Evolutionary conservation across 2,329 filamentous ascomycete genomes (phyloP), one percentile per base, ranked within the genome.

Genomic region (Gaeumannomyces tritici): DNA sequence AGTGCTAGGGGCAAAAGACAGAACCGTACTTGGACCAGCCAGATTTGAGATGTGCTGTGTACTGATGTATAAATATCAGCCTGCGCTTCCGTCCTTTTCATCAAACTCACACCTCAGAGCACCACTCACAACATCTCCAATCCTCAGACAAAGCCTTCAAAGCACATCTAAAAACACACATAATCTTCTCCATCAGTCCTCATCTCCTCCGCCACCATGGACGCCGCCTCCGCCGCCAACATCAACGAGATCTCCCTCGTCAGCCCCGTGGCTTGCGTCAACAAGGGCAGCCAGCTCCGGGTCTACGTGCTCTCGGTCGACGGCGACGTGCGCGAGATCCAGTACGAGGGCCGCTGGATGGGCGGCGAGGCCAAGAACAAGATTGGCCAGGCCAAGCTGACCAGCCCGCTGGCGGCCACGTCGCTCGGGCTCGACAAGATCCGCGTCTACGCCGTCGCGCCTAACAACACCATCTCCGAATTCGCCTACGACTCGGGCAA

Each of bases 301-400:
- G 26, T 66, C 26, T 66, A 66, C 62, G 51, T 55, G 18, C 61
- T 57, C 9, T 62, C 62, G 31, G 55, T 56, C 21, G 62, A 63
- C 55, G 64, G 64, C 51, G 63, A 61, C 57, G 56, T 65, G 55
- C 63, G 62, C 31, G 63, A 66, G 60, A 51, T 27, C 26, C 56
- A 60, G 47, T 62, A 54, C 56, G 26, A 60, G 24, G 55, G 47
- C 6, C 11, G 13, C 27, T 60, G 55, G 62, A 29, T 8, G 31
- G 63, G 63, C 31, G 59, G 63, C 47, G 26, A 21, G 42, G 26
- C 55, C 26, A 24, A 26, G 31, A 63, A 62, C 62, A 56, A 31
- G 55, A 56, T 63, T 28, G 62, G 59, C 59, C 21, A 24, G 5
- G 62, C 26, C 59, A 58, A 62, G 62, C 55, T 59, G 21, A 35